Percentiles rank a stretch among this genome's conserved stretches.
Evolutionary conservation across 257 asterid species (phyloP).

Genomic region (Solanum tarapatanum): DNA sequence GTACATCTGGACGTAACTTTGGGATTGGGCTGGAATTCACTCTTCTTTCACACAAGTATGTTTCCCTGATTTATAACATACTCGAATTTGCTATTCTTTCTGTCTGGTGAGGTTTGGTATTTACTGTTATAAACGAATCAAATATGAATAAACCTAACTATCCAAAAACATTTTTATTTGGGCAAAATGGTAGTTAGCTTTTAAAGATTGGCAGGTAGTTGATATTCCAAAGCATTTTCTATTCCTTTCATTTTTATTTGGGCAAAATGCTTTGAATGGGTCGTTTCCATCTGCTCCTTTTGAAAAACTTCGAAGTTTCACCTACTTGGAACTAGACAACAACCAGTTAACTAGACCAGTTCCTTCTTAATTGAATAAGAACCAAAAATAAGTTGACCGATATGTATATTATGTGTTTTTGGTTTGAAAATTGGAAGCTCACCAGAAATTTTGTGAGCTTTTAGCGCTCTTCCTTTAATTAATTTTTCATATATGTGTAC

Average conservation of each 20-base stretch:
- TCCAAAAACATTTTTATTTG: no score
- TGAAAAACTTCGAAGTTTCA: conserved; percentile 19
- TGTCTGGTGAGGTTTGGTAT: neutral
- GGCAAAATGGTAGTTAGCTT: neutral
- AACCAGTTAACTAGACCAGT: conserved; percentile 39
- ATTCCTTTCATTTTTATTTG: conserved; percentile 9
- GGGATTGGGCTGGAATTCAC: conserved; percentile 96
- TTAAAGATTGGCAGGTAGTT: no score
- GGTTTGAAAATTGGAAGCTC: no score
- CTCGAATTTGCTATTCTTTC: neutral
- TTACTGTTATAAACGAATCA: neutral
- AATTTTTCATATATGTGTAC: no score
- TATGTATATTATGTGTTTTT: no score
- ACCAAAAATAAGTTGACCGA: neutral
- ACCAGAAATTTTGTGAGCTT: no score
- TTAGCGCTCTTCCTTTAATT: no score
- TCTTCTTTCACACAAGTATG: conserved; percentile 94
- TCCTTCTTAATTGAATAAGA: conserved; percentile 41
- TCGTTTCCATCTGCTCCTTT: conserved; percentile 24
- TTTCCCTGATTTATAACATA: neutral
- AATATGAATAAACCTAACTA: no score
- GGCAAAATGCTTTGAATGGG: conserved; percentile 43
- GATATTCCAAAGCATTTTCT: no score
- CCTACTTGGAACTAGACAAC: conserved; percentile 48
- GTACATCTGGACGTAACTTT: conserved; percentile 66